phyloP scores from a whole-genome alignment of 129 eudicot genomes.

The Helichrysum umbraculigerum region DNA sequence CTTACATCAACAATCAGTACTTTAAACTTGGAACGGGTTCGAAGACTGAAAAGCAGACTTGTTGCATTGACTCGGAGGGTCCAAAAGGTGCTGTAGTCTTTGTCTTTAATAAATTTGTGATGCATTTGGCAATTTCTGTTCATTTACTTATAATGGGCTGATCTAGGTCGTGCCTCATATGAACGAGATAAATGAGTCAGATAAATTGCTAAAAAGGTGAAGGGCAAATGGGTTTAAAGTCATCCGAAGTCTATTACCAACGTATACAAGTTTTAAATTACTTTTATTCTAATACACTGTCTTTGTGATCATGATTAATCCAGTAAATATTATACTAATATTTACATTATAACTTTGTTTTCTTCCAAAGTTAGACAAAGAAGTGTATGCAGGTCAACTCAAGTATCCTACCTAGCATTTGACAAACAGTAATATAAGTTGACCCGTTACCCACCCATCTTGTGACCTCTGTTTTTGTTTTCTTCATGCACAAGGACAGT shows the following conservation, averaged over 20 bases:
- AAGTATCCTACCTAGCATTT: too few species aligned
- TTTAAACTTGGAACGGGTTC: slow-evolving; percentile 82
- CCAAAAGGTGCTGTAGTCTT: slow-evolving; percentile 62
- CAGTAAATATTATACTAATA: too few species aligned
- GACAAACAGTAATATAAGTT: too few species aligned
- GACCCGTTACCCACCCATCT: not conserved
- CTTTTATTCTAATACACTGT: too few species aligned
- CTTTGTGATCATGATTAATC: too few species aligned
- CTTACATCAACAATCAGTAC: slow-evolving; percentile 92
- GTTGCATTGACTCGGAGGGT: slow-evolving; percentile 89
- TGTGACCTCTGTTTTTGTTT: not conserved
- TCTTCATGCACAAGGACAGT: not conserved
- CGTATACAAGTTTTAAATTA: too few species aligned
- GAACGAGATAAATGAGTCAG: not conserved
- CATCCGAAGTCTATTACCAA: too few species aligned
- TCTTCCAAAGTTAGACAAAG: too few species aligned
- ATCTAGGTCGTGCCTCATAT: not conserved
- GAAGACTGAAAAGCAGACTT: slow-evolving; percentile 91
- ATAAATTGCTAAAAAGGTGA: too few species aligned
- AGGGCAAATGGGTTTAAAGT: too few species aligned
- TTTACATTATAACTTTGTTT: too few species aligned
- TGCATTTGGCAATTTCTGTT: not conserved
- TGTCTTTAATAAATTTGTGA: not conserved
- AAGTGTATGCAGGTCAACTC: too few species aligned
- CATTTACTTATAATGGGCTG: not conserved